A percentile compares a stretch with the other conserved stretches of the same genome.
These are phyloP conservation scores for Colletotrichum tamarilloi DNA, from an alignment of 2,329 filamentous ascomycete species.

Conservation along the genomic window DNA sequence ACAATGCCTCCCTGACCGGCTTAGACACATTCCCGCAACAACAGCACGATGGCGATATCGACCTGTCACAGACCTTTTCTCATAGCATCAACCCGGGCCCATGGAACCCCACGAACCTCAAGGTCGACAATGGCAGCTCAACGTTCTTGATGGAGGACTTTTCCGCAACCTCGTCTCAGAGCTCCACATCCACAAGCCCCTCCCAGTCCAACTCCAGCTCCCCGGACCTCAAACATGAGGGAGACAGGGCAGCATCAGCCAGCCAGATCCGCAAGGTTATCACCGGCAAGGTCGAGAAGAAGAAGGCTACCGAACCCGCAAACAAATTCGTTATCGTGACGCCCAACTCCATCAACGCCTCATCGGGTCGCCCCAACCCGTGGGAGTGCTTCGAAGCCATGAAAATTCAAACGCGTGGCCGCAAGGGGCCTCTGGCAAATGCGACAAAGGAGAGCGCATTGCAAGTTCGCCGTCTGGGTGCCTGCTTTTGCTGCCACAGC, in stretches of 20 bases:
- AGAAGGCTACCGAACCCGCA: constrained; percentile 43
- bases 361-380: constrained; percentile 60
- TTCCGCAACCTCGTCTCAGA: constrained; percentile 46
- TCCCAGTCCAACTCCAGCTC: constrained; percentile 38
- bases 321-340: constrained; percentile 67
- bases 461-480: constrained; percentile 63
- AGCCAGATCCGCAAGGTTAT: constrained; percentile 56
- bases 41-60: constrained; percentile 45
- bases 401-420: constrained; percentile 63
- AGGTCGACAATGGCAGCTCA: constrained; percentile 44
- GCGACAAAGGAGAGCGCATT: constrained; percentile 66
- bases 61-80: constrained; percentile 48
- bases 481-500: constrained; percentile 70
- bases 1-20: constrained; percentile 38
- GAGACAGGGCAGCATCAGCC: constrained; percentile 42
- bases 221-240: constrained; percentile 42
- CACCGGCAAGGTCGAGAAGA: constrained; percentile 58
- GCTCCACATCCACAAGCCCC: constrained; percentile 44
- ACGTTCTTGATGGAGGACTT: constrained; percentile 52
- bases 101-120: constrained; percentile 54
- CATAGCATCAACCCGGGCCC: constrained; percentile 47
- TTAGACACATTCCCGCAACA: constrained; percentile 37
- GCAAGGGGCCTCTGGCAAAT: constrained; percentile 66
- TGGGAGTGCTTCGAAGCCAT: constrained; percentile 67
- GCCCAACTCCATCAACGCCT: constrained; percentile 63